Evolutionary conservation across 2,329 filamentous ascomycete genomes (phyloP).

Genomic region (Colletotrichum acutatum): DNA sequence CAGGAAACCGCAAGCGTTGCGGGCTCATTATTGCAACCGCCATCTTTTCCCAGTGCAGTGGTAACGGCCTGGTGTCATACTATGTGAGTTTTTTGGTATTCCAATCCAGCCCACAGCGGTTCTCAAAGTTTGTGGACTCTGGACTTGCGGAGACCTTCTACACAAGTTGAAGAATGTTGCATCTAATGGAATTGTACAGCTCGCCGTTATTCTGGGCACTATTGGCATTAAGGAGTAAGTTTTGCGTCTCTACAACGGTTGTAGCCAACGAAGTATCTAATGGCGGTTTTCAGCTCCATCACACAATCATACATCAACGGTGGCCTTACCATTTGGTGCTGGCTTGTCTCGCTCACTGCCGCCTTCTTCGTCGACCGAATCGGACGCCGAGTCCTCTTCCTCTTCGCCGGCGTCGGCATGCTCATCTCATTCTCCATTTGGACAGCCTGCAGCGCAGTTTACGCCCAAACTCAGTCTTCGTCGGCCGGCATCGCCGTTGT

Average conservation of each 20-base stretch:
- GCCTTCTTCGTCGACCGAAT: conserved; percentile 43
- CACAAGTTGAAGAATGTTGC: neutral
- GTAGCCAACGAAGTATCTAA: neutral
- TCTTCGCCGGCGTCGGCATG: conserved; percentile 39
- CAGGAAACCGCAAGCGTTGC: conserved; percentile 41
- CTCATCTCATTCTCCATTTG: conserved; percentile 41
- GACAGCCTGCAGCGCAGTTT: conserved; percentile 37
- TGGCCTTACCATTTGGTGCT: conserved; percentile 42
- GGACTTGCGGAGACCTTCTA: no score
- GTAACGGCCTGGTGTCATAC: conserved; percentile 26
- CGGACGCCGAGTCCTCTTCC: conserved; percentile 40
- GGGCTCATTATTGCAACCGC: conserved; percentile 46
- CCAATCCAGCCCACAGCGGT: no score
- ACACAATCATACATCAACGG: conserved; percentile 32
- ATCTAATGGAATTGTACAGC: neutral
- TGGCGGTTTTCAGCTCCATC: neutral
- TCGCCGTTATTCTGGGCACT: conserved; percentile 10
- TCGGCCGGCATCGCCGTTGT: conserved; percentile 31
- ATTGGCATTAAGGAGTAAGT: conserved; percentile 31
- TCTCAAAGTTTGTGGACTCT: no score
- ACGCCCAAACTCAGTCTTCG: conserved; percentile 18
- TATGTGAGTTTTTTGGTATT: neutral
- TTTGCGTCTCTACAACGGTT: neutral
- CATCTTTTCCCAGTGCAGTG: conserved; percentile 39
- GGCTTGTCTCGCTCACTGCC: conserved; percentile 40